phyloP scores from a whole-genome alignment of 192 early-diverging fungal species.

The Coemansia sp. region DNA sequence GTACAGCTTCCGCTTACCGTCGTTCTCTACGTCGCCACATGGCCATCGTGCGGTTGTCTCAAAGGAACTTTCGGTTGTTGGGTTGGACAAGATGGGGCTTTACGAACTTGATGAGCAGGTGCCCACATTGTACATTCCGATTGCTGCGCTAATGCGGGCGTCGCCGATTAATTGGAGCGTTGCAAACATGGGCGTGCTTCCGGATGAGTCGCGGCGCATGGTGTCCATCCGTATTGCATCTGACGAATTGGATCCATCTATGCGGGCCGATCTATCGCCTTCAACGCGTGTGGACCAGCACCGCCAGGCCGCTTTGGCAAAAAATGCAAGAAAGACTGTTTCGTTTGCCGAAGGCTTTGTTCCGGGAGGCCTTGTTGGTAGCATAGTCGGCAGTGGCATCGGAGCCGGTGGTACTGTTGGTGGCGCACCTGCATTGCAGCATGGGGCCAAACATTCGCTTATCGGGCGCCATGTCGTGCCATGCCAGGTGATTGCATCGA shows the following conservation, averaged over 20 bases:
- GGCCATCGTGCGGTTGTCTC: constrained; percentile 48
- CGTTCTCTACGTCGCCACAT: constrained; percentile 52
- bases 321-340: constrained; percentile 16
- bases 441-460: constrained; percentile 18
- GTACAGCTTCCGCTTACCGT: constrained; percentile 46
- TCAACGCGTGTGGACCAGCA: constrained; percentile 40
- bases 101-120: constrained; percentile 54
- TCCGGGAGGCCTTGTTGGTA: constrained; percentile 2
- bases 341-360: constrained; percentile 9
- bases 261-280: constrained; percentile 40
- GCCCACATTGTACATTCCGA: constrained; percentile 41
- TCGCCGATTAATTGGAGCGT: constrained; percentile 52
- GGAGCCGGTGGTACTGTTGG: not conserved
- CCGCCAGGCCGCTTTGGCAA: constrained; percentile 35
- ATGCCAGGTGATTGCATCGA: constrained; percentile 45
- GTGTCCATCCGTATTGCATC: constrained; percentile 49
- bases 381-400: not conserved
- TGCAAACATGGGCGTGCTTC: constrained; percentile 33
- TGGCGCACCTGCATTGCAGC: constrained; percentile 2
- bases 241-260: constrained; percentile 43
- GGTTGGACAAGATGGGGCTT: constrained; percentile 42
- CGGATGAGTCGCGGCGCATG: constrained; percentile 47
- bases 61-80: constrained; percentile 49
- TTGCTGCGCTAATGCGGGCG: constrained; percentile 44
- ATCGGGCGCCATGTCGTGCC: constrained; percentile 47